A percentile compares a stretch with the other conserved stretches of the same genome.
These are phyloP conservation scores for Malbranchea zuffiana DNA, from an alignment of 2,329 filamentous ascomycete genomes.

Conservation along the genomic window DNA sequence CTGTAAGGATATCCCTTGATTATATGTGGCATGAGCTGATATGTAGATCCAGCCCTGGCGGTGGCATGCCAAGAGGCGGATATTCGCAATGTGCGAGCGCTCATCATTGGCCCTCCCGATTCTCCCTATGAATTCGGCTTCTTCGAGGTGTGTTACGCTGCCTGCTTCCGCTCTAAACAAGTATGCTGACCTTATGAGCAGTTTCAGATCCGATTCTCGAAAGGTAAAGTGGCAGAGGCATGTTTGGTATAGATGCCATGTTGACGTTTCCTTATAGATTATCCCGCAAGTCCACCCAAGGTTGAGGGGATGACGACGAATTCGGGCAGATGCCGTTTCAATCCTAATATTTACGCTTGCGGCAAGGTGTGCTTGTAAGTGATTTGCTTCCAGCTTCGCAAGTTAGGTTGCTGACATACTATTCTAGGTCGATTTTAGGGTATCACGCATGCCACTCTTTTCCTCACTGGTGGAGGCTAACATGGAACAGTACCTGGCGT, in stretches of 20 bases:
- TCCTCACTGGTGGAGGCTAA: not conserved
- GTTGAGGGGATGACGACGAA: conserved; percentile 74
- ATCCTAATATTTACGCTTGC: conserved; percentile 86
- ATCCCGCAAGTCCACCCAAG: conserved; percentile 55
- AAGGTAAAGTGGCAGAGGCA: conserved; percentile 41
- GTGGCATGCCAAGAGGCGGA: conserved; percentile 81
- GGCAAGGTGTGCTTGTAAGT: conserved; percentile 88
- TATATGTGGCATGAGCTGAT: not conserved
- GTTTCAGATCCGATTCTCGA: conserved; percentile 68
- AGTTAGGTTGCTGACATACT: conserved; percentile 14
- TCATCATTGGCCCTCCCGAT: conserved; percentile 86
- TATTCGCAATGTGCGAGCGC: conserved; percentile 72
- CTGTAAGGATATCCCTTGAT: conserved; percentile 46
- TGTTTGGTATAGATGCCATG: not conserved
- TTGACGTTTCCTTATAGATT: conserved; percentile 48
- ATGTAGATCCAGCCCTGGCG: conserved; percentile 53
- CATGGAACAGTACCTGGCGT: conserved; percentile 69
- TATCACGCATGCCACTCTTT: conserved; percentile 32
- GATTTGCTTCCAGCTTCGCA: not conserved
- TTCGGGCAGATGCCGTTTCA: conserved; percentile 77
- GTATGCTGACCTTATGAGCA: conserved; percentile 26
- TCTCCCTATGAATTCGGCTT: conserved; percentile 97
- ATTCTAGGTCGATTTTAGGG: conserved; percentile 68
- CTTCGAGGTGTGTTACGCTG: conserved; percentile 59
- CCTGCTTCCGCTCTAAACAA: not conserved